Conservation (phyloP, 495 filamentous ascomycete species). For the Aspergillus asperescens region DNA sequence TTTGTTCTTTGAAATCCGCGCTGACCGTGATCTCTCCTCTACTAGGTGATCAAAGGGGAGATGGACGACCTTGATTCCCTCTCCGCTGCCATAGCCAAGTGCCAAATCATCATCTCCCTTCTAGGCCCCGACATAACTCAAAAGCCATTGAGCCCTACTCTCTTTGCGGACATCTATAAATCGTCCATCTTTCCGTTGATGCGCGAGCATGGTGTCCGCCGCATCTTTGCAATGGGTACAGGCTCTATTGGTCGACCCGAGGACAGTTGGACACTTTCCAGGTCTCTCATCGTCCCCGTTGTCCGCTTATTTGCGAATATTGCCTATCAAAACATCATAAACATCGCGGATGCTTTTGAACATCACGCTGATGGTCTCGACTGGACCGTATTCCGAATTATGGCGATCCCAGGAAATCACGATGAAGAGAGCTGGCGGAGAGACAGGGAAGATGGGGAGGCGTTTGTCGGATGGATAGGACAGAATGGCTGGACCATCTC, state of each 20-base stretch:
- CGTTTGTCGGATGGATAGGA: background rate
- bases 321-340: background rate
- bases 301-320: background rate
- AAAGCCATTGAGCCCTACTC: background rate
- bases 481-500: background rate
- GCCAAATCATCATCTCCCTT: background rate
- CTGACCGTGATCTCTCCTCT: background rate
- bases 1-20: background rate
- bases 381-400: conserved; percentile 1
- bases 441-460: conserved; percentile 1
- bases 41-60: background rate
- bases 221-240: conserved; percentile 2
- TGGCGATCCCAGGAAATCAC: background rate
- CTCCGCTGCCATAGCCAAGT: background rate
- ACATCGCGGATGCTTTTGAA: background rate
- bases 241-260: background rate
- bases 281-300: background rate
- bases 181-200: background rate
- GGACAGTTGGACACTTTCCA: background rate
- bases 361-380: background rate
- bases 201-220: background rate
- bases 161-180: background rate
- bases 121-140: background rate
- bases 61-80: background rate
- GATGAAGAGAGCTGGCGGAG: conserved; percentile 1